These are phyloP conservation scores for Globisporangium paddicum DNA, from an alignment of 352 stramenopile genomes.

Conservation along the genomic window DNA sequence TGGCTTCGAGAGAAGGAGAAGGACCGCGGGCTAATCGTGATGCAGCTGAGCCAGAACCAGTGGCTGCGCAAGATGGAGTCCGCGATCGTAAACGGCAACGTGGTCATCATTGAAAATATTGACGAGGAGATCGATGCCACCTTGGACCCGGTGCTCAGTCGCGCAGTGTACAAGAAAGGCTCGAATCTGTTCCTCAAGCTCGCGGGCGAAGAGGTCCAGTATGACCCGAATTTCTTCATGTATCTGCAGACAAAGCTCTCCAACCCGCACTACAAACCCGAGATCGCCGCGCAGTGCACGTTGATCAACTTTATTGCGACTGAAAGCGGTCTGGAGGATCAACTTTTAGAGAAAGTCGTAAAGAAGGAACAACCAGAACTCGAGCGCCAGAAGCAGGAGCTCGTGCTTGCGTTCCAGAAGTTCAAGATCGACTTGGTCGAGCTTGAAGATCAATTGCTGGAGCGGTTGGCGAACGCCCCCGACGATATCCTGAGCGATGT, in stretches of 20 bases:
- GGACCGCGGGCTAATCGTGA: constrained; percentile 86
- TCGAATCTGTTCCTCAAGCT: constrained; percentile 93
- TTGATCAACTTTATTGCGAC: constrained; percentile 99
- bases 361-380: constrained; percentile 94
- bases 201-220: constrained; percentile 95
- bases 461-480: constrained; percentile 93
- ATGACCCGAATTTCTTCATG: constrained; percentile 95
- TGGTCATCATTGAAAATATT: constrained; percentile 98
- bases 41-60: constrained; percentile 95
- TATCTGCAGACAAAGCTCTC: constrained; percentile 97
- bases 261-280: constrained; percentile 98
- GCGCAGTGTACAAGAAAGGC: constrained; percentile 96
- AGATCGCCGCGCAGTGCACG: constrained; percentile 95
- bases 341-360: constrained; percentile 95
- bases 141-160: constrained; percentile 93
- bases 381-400: constrained; percentile 91
- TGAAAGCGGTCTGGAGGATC: constrained; percentile 94
- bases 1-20: constrained; percentile 96
- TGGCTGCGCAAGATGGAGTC: constrained; percentile 94
- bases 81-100: constrained; percentile 94
- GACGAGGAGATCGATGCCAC: constrained; percentile 96
- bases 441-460: constrained; percentile 94
- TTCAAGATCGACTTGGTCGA: constrained; percentile 97
- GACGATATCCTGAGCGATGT: constrained; percentile 97
- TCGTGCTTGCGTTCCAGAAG: constrained; percentile 91